Evolutionary conservation across 495 filamentous ascomycete genomes (phyloP), one percentile per base, ranked within the genome.

Genomic region (Aspergillus avenaceus): DNA sequence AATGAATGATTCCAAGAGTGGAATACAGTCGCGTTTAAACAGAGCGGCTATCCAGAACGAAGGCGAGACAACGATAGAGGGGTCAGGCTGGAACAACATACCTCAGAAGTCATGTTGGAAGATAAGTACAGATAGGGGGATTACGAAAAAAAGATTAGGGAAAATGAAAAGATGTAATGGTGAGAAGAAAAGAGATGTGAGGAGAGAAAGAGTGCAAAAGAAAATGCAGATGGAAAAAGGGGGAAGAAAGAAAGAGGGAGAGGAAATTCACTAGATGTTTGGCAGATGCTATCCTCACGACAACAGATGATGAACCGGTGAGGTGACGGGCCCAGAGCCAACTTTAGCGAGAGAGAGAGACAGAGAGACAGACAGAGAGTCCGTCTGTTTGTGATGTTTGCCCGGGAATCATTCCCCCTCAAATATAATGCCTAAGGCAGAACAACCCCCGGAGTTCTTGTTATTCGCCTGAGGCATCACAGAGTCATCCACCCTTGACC

Each of bases 71-170:
- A 49, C 26, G 34, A 26, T 42, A 49, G 71, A 73, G 53, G 67
- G 74, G 59, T 62, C 58, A 52, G 66, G 68, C 55, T 51, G 58
- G 43, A 25, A 55, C 50, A 55, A 74, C 72, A 53, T 73, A 75
- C 72, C 69, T 75, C 72, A 72, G 70, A 69, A 72, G 66, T 69
- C 72, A 75, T 75, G 52, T 41, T 71, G 52, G 45, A 50, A 31
- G 50, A 52, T 54, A 43, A 18, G 36, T 53, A 26, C 34, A 50
- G 31, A 45, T 47, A 32, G 22, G 47, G 36, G 32, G 42, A 23
- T 41, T 45, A 42, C 31, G 40, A n/a, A n/a, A 23, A 41, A 41
- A 27, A 28, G 26, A 50, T 27, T 49, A 22, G 48, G 47, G 37
- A 25, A 28, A 5, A 45, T 45, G 43, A 41, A 40, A 61, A 26